Evolutionary conservation across 192 early-diverging fungal genomes (phyloP).

Genomic region (Blastocladiella britannica): DNA sequence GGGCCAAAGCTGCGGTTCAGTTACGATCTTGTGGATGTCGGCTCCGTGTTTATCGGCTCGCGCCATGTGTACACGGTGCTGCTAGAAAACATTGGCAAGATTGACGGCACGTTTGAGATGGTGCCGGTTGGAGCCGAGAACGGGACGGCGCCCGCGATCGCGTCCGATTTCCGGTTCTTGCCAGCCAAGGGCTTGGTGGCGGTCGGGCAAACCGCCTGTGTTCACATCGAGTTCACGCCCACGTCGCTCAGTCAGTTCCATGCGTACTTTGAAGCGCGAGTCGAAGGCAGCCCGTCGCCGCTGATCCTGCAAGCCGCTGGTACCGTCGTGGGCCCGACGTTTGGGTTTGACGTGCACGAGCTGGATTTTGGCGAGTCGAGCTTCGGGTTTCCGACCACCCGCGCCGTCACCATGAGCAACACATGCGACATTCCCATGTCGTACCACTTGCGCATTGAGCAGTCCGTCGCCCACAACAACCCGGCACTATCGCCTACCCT

Average conservation of each 20-base stretch:
- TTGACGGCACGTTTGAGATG: conserved; percentile 15
- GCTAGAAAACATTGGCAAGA: conserved; percentile 33
- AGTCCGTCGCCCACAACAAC: not conserved
- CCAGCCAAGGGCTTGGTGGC: conserved; percentile 18
- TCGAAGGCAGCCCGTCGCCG: conserved; percentile 25
- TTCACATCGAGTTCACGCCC: conserved; percentile 19
- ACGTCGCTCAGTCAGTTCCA: conserved; percentile 27
- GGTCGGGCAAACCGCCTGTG: conserved; percentile 18
- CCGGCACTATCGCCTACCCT: not conserved
- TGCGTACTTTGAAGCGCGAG: conserved; percentile 27
- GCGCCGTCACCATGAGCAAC: conserved; percentile 17
- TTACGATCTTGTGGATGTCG: conserved; percentile 25
- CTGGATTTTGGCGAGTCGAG: conserved; percentile 21
- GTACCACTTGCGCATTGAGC: conserved; percentile 11
- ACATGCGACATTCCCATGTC: conserved; percentile 32
- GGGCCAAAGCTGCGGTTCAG: conserved; percentile 33
- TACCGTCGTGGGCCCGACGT: conserved; percentile 31
- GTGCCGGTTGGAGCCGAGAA: conserved; percentile 10
- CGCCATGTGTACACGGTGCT: conserved; percentile 28
- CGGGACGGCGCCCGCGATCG: conserved; percentile 24
- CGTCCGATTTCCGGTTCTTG: conserved; percentile 23
- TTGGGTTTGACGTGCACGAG: conserved; percentile 19
- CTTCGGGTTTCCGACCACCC: conserved; percentile 19
- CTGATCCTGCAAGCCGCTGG: conserved; percentile 20
- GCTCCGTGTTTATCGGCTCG: conserved; percentile 31